Evolutionary conservation across 176 grass and related monocot genomes (phyloP), one percentile per base, ranked within the genome.

Genomic region (Oryza brachyantha): DNA sequence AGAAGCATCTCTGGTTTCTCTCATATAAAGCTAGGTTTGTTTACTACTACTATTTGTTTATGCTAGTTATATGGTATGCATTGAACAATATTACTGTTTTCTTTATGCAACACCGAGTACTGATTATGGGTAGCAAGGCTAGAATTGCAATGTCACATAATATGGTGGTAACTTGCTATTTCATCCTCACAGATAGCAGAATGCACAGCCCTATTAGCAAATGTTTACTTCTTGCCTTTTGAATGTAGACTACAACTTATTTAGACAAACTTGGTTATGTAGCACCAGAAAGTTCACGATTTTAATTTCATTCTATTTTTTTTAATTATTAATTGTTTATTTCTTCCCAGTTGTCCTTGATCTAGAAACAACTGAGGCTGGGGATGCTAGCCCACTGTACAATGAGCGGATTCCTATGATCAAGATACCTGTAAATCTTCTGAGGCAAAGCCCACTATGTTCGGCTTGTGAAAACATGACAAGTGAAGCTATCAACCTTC

Each of bases 391-490:
- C 65, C 45, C 37, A 11, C 31, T 45, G 42, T 22, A 46, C 71
- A 54, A 48, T 68, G 66, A 69, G 3, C 26, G 68, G 54, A 61
- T 77, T 58, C 22, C 73, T n/a, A 65, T 61, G 13, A 81, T 55
- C 46, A 82, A 86, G 38, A 64, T 79, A 38, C 79, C 70, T 63
- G 80, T 61, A 37, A 29, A 29, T 77, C 29, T 83, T 32, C 14
- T 61, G 19, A 81, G 72, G 68, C 48, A 52, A 16, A 52, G 72
- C 46, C 70, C 77, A 57, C 1, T 93, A 12, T 98, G 96, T 75
- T 57, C 61, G 13, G 22, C 82, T 5, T 93, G 96, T 65, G 78
- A 94, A 61, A 79, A 91, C 31, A 90, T 91, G 13, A 72, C 86
- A 11, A 66, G 36, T 21, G 42, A 91, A 73, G 88, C 81, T 68